Base-by-base conservation (phyloP, 768 basidiomycete genomes). In the Mycena rebaudengoi region DNA sequence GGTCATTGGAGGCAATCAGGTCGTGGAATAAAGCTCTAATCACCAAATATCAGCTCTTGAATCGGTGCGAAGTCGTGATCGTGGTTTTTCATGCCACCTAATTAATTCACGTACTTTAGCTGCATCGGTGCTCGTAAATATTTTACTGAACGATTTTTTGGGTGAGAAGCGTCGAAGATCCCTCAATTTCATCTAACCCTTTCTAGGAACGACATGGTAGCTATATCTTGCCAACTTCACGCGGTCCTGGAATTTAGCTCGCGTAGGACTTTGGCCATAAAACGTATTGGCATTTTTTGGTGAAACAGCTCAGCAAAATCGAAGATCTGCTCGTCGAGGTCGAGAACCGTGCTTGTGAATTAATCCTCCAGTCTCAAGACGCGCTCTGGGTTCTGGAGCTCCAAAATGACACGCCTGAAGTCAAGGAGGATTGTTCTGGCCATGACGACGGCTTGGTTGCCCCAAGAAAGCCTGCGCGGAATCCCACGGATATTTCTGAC, bases 101-200 rank as follows among this genome's bases (percentile, higher is more conserved):
- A 35, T 3, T 37, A 11, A 23, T 30, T 12, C 56, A 51, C 69
- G 13, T 5, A 2, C 7, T 11, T 11, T 1, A 81, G 80, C 32
- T 81, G 80, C 43, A 79, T 81, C 45, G 69, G 75, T 45, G 78
- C 78, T 6, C 73, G 80, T 13, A 69, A 73, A 8, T 78, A 73
- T 65, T 80, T 81, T 58, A 75, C 78, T 5, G 76, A 78, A 60
- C 74, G 76, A 10, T 81, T 81, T 64, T 81, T 80, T 40, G 79
- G 78, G 80, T 81, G 60, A n/a, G n/a, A n/a, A n/a, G n/a, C n/a
- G n/a, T n/a, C n/a, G n/a, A n/a, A n/a, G n/a, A n/a, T n/a, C n/a
- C n/a, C n/a, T n/a, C n/a, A n/a, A n/a, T n/a, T n/a, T n/a, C n/a
- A n/a, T n/a, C n/a, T n/a, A n/a, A n/a, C n/a, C n/a, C n/a, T n/a